Evolutionary conservation across 2,329 filamentous ascomycete species (phyloP).

Genomic region (Pseudofabraea citricarpa): DNA sequence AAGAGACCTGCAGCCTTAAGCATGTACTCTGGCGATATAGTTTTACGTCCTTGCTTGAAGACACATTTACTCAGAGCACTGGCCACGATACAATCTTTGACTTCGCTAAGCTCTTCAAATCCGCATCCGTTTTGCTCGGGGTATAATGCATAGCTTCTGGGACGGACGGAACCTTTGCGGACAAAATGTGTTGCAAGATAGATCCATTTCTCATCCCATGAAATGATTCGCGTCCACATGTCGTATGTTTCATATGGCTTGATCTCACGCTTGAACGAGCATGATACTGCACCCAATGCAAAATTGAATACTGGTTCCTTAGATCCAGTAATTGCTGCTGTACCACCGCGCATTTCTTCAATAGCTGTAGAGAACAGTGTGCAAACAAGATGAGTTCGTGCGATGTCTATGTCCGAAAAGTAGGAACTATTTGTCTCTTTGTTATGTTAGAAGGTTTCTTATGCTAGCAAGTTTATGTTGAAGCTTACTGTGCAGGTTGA

Average conservation of each 20-base stretch:
- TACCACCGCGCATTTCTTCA: constrained; percentile 29
- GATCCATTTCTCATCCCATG: constrained; percentile 54
- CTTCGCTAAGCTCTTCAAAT: constrained; percentile 2
- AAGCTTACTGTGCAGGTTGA: constrained; percentile 57
- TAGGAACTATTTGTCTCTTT: constrained; percentile 63
- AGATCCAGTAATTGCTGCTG: constrained; percentile 24
- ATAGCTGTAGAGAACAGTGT: constrained; percentile 34
- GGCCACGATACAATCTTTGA: constrained; percentile 29
- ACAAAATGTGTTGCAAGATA: constrained; percentile 51
- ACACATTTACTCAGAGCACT: constrained; percentile 54
- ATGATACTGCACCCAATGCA: constrained; percentile 49
- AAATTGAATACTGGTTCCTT: constrained; percentile 27
- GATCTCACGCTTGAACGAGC: constrained; percentile 49
- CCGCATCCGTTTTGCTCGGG: constrained; percentile 22
- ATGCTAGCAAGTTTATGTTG: neutral
- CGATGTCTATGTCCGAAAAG: constrained; percentile 64
- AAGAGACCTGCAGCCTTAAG: constrained; percentile 55
- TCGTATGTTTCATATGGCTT: constrained; percentile 47
- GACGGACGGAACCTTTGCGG: constrained; percentile 30
- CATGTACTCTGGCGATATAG: constrained; percentile 59
- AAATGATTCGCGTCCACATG: constrained; percentile 45
- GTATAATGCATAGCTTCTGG: constrained; percentile 26
- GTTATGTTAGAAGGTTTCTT: neutral
- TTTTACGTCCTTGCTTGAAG: constrained; percentile 57
- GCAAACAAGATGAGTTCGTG: constrained; percentile 59